Base-by-base conservation (phyloP, 164 flowering plant species). In the Stephania yunnanensis region DNA sequence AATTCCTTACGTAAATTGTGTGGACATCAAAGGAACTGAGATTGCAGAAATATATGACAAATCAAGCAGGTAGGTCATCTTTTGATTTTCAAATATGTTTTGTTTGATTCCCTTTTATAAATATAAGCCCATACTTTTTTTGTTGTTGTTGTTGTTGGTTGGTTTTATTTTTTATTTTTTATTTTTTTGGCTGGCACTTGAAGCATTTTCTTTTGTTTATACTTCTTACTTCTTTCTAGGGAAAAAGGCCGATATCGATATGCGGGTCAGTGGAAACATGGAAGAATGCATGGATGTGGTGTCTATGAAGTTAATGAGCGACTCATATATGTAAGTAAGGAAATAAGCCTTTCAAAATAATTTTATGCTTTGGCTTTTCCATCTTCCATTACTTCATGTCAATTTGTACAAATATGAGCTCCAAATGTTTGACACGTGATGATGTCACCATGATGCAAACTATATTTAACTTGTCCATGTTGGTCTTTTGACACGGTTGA, bases 281-380 rank as follows among this genome's bases (percentile, higher is more conserved):
- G 93, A 50, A 89, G 97, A 72, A 87, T 92, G 92, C 99, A 95
- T 85, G 99, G 99, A 52, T 95, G 99, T 82, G 99, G 99, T 68
- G 87, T 92, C 17, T 95, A 93, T 81, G 89, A 91, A 82, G 88
- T 95, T 81, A 93, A 95, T 80, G 98, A 93, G 68, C 87, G 86
- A 1, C 78, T 84, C 53, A 81, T 85, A 71, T 89, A 74, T 84
- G 99, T 95, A 88, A 67, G 94, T 84, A 17, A 12, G 53, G 66
- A 71, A 55, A 46, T 61, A 15, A 42, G 12, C 19, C 68, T 46
- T 73, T 66, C 25, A 3, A 36, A 36, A 20, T 19, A n/a, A 10
- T 66, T 66, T 25, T 42, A n/a, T 31, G 7, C 6, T 61, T 61
- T n/a, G 29, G 6, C 20, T 19, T 61, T 19, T 61, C 42, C 66